Conservation (phyloP, 306 rosid species). For the Lithocarpus polystachyus region DNA sequence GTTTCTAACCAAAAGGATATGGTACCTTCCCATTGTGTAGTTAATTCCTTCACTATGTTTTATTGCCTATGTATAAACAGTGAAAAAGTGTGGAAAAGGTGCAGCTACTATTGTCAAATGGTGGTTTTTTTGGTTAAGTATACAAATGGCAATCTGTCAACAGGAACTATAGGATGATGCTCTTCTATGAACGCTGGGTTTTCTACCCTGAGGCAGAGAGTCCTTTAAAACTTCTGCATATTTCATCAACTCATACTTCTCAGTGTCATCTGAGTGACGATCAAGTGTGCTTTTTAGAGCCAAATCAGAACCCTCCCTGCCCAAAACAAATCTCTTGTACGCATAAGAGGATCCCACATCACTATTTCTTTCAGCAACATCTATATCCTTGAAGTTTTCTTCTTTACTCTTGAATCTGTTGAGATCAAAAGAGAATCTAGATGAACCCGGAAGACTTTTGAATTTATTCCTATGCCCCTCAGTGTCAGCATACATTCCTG, state of each 20-base stretch:
- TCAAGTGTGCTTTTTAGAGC: conserved; percentile 26
- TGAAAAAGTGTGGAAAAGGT: conserved; percentile 13
- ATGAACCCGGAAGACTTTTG: conserved; percentile 27
- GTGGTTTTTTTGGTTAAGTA: neutral
- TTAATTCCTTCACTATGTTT: conserved; percentile 17
- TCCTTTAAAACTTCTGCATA: conserved; percentile 73
- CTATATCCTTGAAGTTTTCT: conserved; percentile 25
- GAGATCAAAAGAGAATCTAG: conserved; percentile 42
- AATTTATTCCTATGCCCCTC: conserved; percentile 34
- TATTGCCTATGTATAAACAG: conserved; percentile 11
- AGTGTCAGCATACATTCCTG: conserved; percentile 23
- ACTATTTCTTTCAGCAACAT: conserved; percentile 12
- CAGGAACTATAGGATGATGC: conserved; percentile 47
- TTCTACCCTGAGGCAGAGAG: conserved; percentile 27
- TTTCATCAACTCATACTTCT: conserved; percentile 56
- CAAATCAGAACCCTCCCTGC: conserved; percentile 20
- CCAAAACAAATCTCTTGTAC: conserved; percentile 27
- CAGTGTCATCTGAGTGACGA: conserved; percentile 34
- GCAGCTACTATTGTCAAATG: neutral
- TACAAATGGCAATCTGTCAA: conserved; percentile 17
- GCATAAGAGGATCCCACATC: conserved; percentile 31
- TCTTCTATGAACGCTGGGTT: conserved; percentile 23
- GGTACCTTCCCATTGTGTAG: conserved; percentile 15
- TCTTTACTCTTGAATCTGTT: conserved; percentile 35
- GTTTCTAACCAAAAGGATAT: conserved; percentile 14